Base-by-base conservation (phyloP, 2,329 filamentous ascomycete species). In the Chalaropsis ovoidea region DNA sequence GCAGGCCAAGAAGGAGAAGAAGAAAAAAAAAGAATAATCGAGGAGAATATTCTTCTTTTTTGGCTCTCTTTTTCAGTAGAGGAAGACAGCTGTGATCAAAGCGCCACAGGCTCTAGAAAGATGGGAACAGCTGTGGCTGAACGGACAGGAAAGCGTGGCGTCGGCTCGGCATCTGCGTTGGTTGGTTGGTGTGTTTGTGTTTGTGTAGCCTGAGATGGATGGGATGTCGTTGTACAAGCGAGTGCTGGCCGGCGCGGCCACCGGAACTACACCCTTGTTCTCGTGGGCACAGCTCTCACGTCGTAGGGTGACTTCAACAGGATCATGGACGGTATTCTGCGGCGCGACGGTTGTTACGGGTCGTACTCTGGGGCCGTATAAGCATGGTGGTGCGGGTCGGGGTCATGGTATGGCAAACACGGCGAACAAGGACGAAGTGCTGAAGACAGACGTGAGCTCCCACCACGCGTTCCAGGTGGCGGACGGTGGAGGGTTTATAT, bases 131-230 rank as follows among this genome's bases (percentile, higher is more conserved):
- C 3, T 43, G 42, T 43, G 42, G 42, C 42, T 43, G 42, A 43
- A 43, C 10, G 17, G 42, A 13, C 42, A 4, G n/a, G 2, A 17
- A 8, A 49, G n/a, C n/a, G 45, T 49, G 15, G 45, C n/a, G 45
- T 22, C 47, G 49, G n/a, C n/a, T n/a, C n/a, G n/a, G n/a, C n/a
- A n/a, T n/a, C n/a, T n/a, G n/a, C n/a, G n/a, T n/a, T n/a, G n/a
- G n/a, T n/a, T n/a, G n/a, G n/a, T n/a, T 54, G 49, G 49, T 19
- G 42, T 43, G 49, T 27, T 7, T 27, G 19, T 27, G 49, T 31
- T 54, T 54, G 49, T 54, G 49, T 54, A 54, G 49, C 49, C 49
- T 54, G 49, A 54, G 24, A 31, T 31, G 19, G 10, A 54, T 10
- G 13, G 49, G 22, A 15, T 13, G 49, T 22, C 49, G 17, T 54